A percentile compares a stretch with the other conserved stretches of the same genome.
These are phyloP conservation scores for Candida alai DNA, from an alignment of 805 yeast species.

Conservation along the genomic window DNA sequence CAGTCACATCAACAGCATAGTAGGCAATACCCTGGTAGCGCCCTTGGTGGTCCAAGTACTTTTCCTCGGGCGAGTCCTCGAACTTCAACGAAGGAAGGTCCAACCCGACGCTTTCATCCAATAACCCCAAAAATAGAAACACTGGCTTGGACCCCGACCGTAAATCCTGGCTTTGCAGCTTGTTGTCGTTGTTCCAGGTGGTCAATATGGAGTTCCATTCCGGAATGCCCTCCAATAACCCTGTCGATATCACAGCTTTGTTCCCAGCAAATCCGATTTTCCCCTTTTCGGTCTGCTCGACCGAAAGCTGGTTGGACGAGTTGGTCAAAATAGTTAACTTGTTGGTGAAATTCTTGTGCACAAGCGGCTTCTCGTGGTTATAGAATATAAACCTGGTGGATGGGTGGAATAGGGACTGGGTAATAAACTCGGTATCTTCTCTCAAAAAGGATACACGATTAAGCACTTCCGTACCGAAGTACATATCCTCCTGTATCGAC, in stretches of 20 bases:
- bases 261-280: conserved; percentile 8
- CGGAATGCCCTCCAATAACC: conserved; percentile 5
- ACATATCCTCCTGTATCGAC: conserved; percentile 18
- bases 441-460: conserved; percentile 65
- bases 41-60: conserved; percentile 41
- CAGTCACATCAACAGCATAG: conserved; percentile 57
- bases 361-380: conserved; percentile 27
- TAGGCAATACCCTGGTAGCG: conserved; percentile 59
- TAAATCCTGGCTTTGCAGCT: conserved; percentile 36
- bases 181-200: conserved; percentile 31
- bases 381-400: conserved; percentile 49
- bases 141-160: conserved; percentile 34
- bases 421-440: conserved; percentile 49
- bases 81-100: conserved; percentile 27
- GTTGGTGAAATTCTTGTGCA: conserved; percentile 23
- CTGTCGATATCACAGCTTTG: conserved; percentile 1
- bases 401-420: conserved; percentile 40
- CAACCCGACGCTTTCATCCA: conserved; percentile 43
- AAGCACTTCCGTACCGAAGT: conserved; percentile 50
- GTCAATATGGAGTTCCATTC: conserved; percentile 14
- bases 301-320: conserved; percentile 28
- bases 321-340: conserved; percentile 34
- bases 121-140: conserved; percentile 42
- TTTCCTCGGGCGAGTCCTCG: conserved; percentile 22
- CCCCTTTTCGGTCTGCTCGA: background rate